phyloP scores from a whole-genome alignment of 2,329 filamentous ascomycete genomes.

The Chalaropsis thielavioides region DNA sequence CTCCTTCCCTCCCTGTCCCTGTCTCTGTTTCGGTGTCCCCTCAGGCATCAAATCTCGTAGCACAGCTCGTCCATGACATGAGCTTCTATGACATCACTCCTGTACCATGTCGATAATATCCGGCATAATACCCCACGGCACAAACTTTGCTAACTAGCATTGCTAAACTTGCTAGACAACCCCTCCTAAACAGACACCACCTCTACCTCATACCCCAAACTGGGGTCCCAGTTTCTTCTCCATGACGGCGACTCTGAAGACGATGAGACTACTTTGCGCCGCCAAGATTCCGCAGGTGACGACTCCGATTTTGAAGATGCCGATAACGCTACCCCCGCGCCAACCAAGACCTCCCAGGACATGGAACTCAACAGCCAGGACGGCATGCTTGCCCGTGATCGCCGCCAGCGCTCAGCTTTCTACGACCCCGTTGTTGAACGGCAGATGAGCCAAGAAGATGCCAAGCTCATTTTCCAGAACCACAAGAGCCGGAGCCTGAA shows the following conservation, averaged over 20 bases:
- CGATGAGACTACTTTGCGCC: constrained; percentile 13
- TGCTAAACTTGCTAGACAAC: not conserved
- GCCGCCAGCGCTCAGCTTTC: constrained; percentile 62
- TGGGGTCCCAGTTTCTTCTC: constrained; percentile 19
- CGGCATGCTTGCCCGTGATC: constrained; percentile 46
- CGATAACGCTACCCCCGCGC: constrained; percentile 3
- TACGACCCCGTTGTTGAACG: constrained; percentile 92
- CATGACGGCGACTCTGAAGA: constrained; percentile 19
- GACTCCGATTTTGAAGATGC: constrained; percentile 13
- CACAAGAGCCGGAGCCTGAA: constrained; percentile 15
- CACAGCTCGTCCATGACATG: not conserved
- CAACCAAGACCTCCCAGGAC: constrained; percentile 4
- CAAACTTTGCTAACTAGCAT: not conserved
- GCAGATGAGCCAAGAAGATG: constrained; percentile 84
- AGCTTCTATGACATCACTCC: not conserved
- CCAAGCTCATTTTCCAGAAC: constrained; percentile 83
- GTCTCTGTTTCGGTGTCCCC: not conserved
- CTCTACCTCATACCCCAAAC: constrained; percentile 15
- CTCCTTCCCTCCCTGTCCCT: not conserved
- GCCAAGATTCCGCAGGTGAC: not conserved
- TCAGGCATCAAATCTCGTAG: not conserved
- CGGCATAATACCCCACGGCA: not conserved
- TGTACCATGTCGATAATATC: not conserved
- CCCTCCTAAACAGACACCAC: constrained; percentile 6
- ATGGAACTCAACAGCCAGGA: constrained; percentile 28